These are phyloP conservation scores for Fraxinus platypoda DNA, from an alignment of 305 asterid genomes.

Conservation along the genomic window DNA sequence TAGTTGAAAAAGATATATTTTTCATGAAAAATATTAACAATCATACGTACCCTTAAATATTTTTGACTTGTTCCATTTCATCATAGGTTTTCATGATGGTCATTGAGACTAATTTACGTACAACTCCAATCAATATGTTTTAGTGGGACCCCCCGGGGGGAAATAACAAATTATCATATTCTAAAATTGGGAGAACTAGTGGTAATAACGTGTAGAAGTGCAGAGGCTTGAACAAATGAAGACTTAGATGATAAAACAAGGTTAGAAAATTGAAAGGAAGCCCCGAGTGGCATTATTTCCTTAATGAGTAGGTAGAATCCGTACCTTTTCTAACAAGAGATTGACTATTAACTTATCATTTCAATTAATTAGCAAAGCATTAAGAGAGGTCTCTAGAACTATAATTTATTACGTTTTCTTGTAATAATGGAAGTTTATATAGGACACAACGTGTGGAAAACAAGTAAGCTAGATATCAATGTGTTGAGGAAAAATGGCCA, in stretches of 20 bases:
- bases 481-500: constrained; percentile 4
- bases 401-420: constrained; percentile 17
- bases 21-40: no score
- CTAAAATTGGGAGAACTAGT: neutral
- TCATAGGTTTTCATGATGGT: neutral
- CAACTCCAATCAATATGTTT: neutral
- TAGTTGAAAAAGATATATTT: no score
- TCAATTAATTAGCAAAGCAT: constrained; percentile 25
- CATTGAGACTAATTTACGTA: neutral
- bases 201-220: neutral
- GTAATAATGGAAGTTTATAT: neutral
- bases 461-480: constrained; percentile 32
- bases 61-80: neutral
- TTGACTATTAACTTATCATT: constrained; percentile 29
- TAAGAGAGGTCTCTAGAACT: constrained; percentile 27
- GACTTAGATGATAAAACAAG: constrained; percentile 17
- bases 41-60: no score
- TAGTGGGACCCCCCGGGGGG: neutral
- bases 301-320: constrained; percentile 38
- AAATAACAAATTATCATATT: neutral
- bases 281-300: constrained; percentile 13
- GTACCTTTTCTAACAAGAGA: constrained; percentile 48
- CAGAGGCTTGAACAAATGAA: neutral
- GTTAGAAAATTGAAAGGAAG: neutral
- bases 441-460: constrained; percentile 3